Evolutionary conservation across 805 yeast genomes (phyloP).

Genomic region (Starmera dryadoides): DNA sequence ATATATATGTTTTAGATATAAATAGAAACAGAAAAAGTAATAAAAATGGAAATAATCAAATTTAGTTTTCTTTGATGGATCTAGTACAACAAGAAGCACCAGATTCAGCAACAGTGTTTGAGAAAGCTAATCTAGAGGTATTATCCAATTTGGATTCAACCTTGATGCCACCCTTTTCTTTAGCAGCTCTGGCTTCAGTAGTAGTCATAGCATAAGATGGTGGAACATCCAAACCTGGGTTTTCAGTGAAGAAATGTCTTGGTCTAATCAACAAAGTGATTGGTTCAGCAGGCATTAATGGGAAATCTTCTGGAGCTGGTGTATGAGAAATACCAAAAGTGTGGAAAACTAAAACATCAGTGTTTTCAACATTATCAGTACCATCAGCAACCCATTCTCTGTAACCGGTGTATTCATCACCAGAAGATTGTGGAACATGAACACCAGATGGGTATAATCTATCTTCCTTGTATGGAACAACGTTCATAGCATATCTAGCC

Average conservation of each 20-base stretch:
- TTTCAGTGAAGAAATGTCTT: constrained; percentile 69
- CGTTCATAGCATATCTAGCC: constrained; percentile 62
- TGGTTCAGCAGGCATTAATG: constrained; percentile 84
- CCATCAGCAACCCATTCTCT: constrained; percentile 66
- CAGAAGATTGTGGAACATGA: constrained; percentile 68
- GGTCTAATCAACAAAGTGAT: constrained; percentile 70
- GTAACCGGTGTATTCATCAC: constrained; percentile 61
- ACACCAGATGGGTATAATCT: constrained; percentile 78
- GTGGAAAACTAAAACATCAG: constrained; percentile 71
- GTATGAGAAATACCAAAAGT: constrained; percentile 81
- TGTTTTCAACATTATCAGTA: constrained; percentile 47
- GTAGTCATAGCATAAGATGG: constrained; percentile 54
- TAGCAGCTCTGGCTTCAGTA: constrained; percentile 31
- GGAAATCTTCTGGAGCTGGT: constrained; percentile 89
- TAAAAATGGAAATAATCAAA: background rate
- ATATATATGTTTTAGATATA: background rate
- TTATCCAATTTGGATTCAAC: constrained; percentile 36
- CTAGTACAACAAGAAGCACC: background rate
- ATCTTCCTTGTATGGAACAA: constrained; percentile 66
- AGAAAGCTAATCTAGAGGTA: constrained; percentile 46
- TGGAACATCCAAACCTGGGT: constrained; percentile 69
- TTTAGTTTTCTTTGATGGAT: background rate
- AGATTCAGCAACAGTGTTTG: constrained; percentile 11
- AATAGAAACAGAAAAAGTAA: background rate
- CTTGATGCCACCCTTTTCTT: constrained; percentile 27